Evolutionary conservation across 1,284 basidiomycete genomes (phyloP).

Genomic region (Paramarasmius palmivorus): DNA sequence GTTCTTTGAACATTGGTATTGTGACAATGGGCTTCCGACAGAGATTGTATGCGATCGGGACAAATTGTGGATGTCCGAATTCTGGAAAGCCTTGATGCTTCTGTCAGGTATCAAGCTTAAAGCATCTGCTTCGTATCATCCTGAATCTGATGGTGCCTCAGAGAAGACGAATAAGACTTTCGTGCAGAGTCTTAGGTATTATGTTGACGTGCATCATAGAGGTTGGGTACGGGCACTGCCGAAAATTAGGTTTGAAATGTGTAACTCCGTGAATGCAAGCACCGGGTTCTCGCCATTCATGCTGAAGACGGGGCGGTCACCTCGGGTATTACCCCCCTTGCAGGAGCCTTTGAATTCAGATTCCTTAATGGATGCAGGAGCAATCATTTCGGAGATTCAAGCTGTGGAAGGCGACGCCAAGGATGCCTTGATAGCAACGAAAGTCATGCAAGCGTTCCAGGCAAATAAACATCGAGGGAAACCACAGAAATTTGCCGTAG

Average conservation of each 20-base stretch:
- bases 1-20: conserved; percentile 27
- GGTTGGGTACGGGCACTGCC: conserved; percentile 36
- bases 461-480: conserved; percentile 1
- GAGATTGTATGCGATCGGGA: conserved; percentile 28
- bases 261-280: no score
- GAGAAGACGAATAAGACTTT: conserved; percentile 35
- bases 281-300: conserved; percentile 36
- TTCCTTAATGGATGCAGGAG: background rate
- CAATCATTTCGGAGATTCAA: background rate
- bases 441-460: conserved; percentile 4
- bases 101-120: conserved; percentile 8
- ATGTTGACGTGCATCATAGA: conserved; percentile 32
- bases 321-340: conserved; percentile 24
- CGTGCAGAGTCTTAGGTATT: conserved; percentile 30
- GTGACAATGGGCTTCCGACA: conserved; percentile 29
- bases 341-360: conserved; percentile 1
- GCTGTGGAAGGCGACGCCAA: background rate
- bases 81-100: conserved; percentile 18
- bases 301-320: conserved; percentile 21
- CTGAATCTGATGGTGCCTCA: conserved; percentile 27
- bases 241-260: no score
- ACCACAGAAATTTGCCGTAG: background rate
- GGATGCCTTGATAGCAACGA: background rate
- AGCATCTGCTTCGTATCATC: conserved; percentile 22
- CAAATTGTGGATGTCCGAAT: conserved; percentile 25